Evolutionary conservation across 305 asterid genomes (phyloP), one percentile per base, ranked within the genome.

Genomic region (Petunia hybrid): DNA sequence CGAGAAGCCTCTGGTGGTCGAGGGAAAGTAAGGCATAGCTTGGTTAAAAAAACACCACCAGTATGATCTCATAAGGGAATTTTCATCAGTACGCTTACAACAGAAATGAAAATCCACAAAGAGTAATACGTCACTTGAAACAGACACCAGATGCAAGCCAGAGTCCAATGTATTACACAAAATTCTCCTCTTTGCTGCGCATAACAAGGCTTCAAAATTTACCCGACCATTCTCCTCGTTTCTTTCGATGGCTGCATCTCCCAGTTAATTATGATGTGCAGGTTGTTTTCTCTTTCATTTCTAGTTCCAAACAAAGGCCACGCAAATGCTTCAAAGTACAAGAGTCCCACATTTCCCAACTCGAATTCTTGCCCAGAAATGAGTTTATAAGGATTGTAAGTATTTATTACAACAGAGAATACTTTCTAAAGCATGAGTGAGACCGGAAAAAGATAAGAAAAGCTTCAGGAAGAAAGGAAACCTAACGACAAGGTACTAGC

Each of bases 301-400:
- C 46, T 4, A 14, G 36, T 65, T 65, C 31, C 74, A 66, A 40
- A 66, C 74, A 13, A 13, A 14, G 8, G 36, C 51, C 0, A 6
- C 3, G 36, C 12, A 40, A 66, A 65, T 65, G 71, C 71, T 65
- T 65, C 31, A 65, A 65, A 65, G n/a, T 64, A 65, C 10, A 3
- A 12, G 31, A 13, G 31, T 65, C 51, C 51, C 73, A 65, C 70
- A 65, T 36, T 39, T 40, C 43, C 77, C 77, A 71, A 31, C 77
- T 71, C 42, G 3, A 71, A 48, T 71, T 73, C 36, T 51, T 51
- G 38, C 7, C 7, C 38, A 75, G 39, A 14, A 55, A 75, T 75
- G 51, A 9, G 39, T 55, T 75, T 53, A 13, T 55, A 10, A 51
- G 63, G 46, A 73, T 73, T 1, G 8, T 1, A 4, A 36, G 51